These are phyloP conservation scores for Globisporangium abappressorium DNA, from an alignment of 352 stramenopile genomes.

Conservation along the genomic window DNA sequence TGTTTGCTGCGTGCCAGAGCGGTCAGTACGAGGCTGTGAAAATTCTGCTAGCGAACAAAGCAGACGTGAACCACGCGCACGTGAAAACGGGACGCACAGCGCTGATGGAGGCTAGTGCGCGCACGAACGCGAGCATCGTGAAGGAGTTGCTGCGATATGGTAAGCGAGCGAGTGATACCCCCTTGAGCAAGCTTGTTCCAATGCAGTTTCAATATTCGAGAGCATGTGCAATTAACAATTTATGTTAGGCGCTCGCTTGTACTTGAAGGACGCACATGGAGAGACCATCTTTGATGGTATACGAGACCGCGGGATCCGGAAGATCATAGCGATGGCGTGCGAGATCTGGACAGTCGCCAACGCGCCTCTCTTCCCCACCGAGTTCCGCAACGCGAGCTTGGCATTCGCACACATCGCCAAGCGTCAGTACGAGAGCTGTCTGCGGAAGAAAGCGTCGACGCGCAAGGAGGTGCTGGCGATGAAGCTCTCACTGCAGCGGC, in stretches of 20 bases:
- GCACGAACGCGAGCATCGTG: conserved; percentile 34
- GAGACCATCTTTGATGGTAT: conserved; percentile 49
- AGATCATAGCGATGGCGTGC: conserved; percentile 34
- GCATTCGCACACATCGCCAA: conserved; percentile 39
- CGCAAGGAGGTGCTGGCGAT: conserved; percentile 29
- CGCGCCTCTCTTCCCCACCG: conserved; percentile 42
- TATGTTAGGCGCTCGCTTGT: conserved; percentile 35
- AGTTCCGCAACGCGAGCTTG: conserved; percentile 37
- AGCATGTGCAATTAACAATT: no score
- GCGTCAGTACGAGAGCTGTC: conserved; percentile 25
- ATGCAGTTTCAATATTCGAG: no score
- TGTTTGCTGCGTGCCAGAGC: conserved; percentile 53
- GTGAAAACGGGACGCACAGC: conserved; percentile 53
- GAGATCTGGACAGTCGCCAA: conserved; percentile 33
- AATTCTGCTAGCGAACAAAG: conserved; percentile 41
- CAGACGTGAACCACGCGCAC: conserved; percentile 50
- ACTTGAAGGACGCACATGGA: conserved; percentile 39
- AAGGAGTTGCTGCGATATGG: conserved; percentile 60
- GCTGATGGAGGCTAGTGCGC: conserved; percentile 59
- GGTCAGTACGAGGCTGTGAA: conserved; percentile 42
- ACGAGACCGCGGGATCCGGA: conserved; percentile 27
- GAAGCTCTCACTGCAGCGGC: conserved; percentile 35
- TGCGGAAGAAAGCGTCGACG: conserved; percentile 17
- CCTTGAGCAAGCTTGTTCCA: no score
- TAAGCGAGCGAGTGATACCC: conserved; percentile 10